A percentile compares a stretch with the other conserved stretches of the same genome.
These are phyloP conservation scores for Xylaria telfairii DNA, from an alignment of 495 filamentous ascomycete genomes.

Conservation along the genomic window DNA sequence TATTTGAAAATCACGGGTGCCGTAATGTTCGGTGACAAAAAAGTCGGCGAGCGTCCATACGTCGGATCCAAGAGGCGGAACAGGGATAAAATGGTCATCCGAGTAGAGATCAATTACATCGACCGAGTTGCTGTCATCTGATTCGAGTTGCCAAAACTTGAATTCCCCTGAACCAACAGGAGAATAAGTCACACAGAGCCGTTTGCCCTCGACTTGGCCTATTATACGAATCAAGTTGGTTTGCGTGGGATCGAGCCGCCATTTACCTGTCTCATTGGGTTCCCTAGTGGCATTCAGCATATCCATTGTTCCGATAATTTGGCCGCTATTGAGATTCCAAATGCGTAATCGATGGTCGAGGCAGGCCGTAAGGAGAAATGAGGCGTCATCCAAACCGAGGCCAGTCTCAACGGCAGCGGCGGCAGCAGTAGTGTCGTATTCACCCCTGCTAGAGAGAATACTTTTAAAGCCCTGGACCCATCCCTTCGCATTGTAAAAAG, in stretches of 20 bases:
- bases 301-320: slow-evolving; percentile 56
- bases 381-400: slow-evolving; percentile 47
- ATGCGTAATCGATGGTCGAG: slow-evolving; percentile 85
- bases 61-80: slow-evolving; percentile 71
- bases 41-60: slow-evolving; percentile 92
- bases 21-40: slow-evolving; percentile 58
- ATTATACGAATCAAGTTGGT: slow-evolving; percentile 75
- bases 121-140: slow-evolving; percentile 64
- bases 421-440: slow-evolving; percentile 37
- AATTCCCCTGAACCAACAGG: slow-evolving; percentile 86
- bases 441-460: slow-evolving; percentile 64
- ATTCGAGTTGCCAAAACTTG: slow-evolving; percentile 88
- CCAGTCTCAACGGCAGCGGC: slow-evolving; percentile 57
- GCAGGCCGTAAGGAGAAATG: slow-evolving; percentile 80
- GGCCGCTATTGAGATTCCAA: slow-evolving; percentile 81
- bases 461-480: slow-evolving; percentile 78
- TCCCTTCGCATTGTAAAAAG: slow-evolving; percentile 76
- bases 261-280: slow-evolving; percentile 64
- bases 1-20: slow-evolving; percentile 57
- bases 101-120: slow-evolving; percentile 75
- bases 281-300: slow-evolving; percentile 45
- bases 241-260: slow-evolving; percentile 78
- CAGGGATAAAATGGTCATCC: slow-evolving; percentile 65
- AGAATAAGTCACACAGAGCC: slow-evolving; percentile 83
- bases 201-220: slow-evolving; percentile 67